phyloP scores from a whole-genome alignment of 306 rosid genomes.

The Pterocarpus macrocarpus region DNA sequence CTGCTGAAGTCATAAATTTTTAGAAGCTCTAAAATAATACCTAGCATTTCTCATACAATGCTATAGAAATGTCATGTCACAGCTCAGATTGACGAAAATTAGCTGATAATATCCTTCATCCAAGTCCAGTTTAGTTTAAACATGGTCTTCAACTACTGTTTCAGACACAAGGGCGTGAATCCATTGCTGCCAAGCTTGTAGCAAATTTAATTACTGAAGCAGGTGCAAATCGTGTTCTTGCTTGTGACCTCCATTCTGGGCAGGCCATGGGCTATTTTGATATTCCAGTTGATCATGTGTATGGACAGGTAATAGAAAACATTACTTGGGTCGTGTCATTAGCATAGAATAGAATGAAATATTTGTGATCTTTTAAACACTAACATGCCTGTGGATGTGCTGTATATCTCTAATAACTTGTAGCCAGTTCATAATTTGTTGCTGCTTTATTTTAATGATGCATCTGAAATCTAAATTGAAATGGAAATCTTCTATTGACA shows the following conservation, averaged over 20 bases:
- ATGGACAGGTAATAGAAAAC: constrained; percentile 79
- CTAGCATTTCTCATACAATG: constrained; percentile 24
- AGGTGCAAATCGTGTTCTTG: constrained; percentile 99
- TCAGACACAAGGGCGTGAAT: constrained; percentile 99
- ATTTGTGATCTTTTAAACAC: constrained; percentile 19
- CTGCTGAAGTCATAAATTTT: not conserved
- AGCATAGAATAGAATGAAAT: constrained; percentile 29
- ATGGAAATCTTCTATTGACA: not conserved
- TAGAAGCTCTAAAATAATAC: constrained; percentile 21
- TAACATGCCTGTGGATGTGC: not conserved
- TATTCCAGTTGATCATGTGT: constrained; percentile 98
- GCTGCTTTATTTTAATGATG: constrained; percentile 18
- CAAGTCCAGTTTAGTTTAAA: constrained; percentile 30
- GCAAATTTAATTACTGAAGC: constrained; percentile 99
- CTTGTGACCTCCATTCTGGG: constrained; percentile 99
- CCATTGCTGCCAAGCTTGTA: constrained; percentile 99
- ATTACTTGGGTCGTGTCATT: constrained; percentile 23
- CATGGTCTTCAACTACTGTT: constrained; percentile 37
- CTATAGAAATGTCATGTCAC: constrained; percentile 9
- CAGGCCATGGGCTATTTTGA: constrained; percentile 99
- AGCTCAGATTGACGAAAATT: constrained; percentile 16
- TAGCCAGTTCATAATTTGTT: constrained; percentile 24
- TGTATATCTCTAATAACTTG: not conserved
- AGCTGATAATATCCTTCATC: constrained; percentile 7
- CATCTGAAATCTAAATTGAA: constrained; percentile 33